Evolutionary conservation across 2,329 filamentous ascomycete genomes (phyloP).

Genomic region (Cucurbitaria berberidis): DNA sequence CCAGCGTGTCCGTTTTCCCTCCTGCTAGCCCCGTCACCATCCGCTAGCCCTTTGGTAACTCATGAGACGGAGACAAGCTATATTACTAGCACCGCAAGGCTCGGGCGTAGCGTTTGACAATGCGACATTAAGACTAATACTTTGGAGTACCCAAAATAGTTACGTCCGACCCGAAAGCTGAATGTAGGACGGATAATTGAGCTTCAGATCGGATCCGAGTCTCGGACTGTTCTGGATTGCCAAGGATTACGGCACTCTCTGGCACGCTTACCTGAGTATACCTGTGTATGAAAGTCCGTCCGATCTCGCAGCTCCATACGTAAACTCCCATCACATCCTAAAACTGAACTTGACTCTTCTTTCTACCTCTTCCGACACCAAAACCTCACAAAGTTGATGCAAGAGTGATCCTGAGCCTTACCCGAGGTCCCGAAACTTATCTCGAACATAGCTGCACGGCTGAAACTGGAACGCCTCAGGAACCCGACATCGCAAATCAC

Average conservation of each 20-base stretch:
- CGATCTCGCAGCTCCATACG: background rate
- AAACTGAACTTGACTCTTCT: too few species aligned
- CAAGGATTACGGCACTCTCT: background rate
- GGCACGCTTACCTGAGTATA: background rate
- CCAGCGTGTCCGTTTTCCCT: background rate
- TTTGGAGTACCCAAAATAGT: background rate
- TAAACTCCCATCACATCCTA: background rate
- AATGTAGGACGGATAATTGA: background rate
- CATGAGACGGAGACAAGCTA: background rate
- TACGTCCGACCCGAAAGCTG: background rate
- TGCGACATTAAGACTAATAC: background rate
- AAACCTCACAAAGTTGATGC: background rate
- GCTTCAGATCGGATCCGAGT: background rate
- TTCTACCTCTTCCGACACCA: background rate
- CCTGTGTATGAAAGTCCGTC: background rate
- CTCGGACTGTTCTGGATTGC: background rate
- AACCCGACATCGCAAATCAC: background rate
- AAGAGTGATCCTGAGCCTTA: background rate
- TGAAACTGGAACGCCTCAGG: constrained; percentile 11
- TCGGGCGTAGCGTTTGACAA: background rate
- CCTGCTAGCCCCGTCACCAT: background rate
- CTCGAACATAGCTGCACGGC: constrained; percentile 13
- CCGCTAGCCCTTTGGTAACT: background rate
- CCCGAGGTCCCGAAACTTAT: constrained; percentile 8
- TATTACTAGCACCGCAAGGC: background rate